A percentile compares a stretch with the other conserved stretches of the same genome.
Conservation (phyloP, 306 rosid genomes). For the Cucurbita maxima region DNA sequence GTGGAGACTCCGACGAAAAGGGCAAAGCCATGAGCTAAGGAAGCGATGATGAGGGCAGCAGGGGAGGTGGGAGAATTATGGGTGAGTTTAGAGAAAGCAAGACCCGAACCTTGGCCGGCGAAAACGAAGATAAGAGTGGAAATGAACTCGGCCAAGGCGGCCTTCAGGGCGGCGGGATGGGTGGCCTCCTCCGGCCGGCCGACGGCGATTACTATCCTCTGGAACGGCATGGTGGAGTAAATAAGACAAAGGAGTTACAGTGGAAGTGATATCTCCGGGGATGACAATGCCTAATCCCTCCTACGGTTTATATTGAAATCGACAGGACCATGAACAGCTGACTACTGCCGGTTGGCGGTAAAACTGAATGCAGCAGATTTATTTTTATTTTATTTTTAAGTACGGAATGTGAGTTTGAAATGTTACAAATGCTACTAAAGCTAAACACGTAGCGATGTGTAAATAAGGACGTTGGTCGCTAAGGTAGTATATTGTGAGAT, state of each 20-base stretch:
- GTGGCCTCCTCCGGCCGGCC: slow-evolving; percentile 47
- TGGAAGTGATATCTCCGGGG: background rate
- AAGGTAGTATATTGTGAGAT: too few relatives aligned
- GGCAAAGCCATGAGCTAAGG: slow-evolving; percentile 65
- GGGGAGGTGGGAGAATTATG: slow-evolving; percentile 33
- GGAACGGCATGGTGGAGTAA: slow-evolving; percentile 44
- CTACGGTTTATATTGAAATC: background rate
- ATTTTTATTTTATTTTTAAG: too few relatives aligned
- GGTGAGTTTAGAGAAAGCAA: slow-evolving; percentile 76
- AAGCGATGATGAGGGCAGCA: slow-evolving; percentile 48
- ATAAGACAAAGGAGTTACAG: background rate
- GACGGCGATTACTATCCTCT: slow-evolving; percentile 34
- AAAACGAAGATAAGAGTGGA: slow-evolving; percentile 83
- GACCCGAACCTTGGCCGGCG: slow-evolving; percentile 76
- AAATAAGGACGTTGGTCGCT: rapidly evolving
- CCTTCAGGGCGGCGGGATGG: slow-evolving; percentile 54
- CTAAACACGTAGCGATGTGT: too few relatives aligned
- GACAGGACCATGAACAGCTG: background rate
- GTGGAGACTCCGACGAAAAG: slow-evolving; percentile 75
- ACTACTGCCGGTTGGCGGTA: background rate
- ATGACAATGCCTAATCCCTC: background rate
- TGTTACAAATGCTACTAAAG: too few relatives aligned
- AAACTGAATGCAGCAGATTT: too few relatives aligned
- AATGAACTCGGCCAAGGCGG: slow-evolving; percentile 68
- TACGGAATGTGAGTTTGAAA: too few relatives aligned